A percentile compares a stretch with the other conserved stretches of the same genome.
Conservation (phyloP, 352 stramenopile genomes). For the Plasmopara muralis region DNA sequence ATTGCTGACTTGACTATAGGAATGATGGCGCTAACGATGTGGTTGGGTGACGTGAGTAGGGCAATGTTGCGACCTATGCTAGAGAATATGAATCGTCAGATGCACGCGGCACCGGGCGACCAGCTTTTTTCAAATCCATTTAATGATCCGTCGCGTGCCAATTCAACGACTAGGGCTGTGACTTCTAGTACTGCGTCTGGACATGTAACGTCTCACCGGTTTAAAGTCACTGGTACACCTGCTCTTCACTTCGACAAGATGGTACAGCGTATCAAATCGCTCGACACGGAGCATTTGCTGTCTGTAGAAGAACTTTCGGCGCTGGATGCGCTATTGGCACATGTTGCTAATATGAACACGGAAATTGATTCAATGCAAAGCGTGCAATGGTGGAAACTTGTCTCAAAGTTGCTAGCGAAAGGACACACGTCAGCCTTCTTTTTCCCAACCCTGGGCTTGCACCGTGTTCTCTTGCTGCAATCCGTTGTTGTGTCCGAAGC, state of each 20-base stretch:
- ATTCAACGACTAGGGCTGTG: slow-evolving; percentile 5
- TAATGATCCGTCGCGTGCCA: slow-evolving; percentile 46
- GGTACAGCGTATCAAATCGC: slow-evolving; percentile 29
- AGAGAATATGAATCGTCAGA: slow-evolving; percentile 79
- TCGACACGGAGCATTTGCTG: slow-evolving; percentile 30
- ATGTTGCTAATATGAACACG: slow-evolving; percentile 20
- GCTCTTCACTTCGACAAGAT: slow-evolving; percentile 46
- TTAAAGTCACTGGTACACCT: slow-evolving; percentile 49
- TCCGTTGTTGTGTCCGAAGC: slow-evolving; percentile 17
- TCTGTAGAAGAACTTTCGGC: slow-evolving; percentile 23
- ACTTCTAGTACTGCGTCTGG: background rate
- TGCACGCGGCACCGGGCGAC: slow-evolving; percentile 38
- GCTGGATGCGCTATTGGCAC: slow-evolving; percentile 23
- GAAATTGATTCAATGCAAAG: slow-evolving; percentile 11
- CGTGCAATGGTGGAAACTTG: slow-evolving; percentile 34
- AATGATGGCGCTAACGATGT: background rate
- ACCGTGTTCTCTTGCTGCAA: slow-evolving; percentile 55
- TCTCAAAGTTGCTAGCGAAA: slow-evolving; percentile 38
- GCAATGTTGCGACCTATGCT: slow-evolving; percentile 77
- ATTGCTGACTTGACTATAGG: background rate
- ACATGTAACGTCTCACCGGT: slow-evolving; percentile 32
- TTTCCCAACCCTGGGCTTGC: slow-evolving; percentile 49
- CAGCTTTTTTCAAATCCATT: slow-evolving; percentile 67
- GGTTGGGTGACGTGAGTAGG: slow-evolving; percentile 16
- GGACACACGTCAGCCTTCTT: slow-evolving; percentile 32